These are phyloP conservation scores for Xylariomycetidae sp. DNA, from an alignment of 2,329 filamentous ascomycete species.

Conservation along the genomic window DNA sequence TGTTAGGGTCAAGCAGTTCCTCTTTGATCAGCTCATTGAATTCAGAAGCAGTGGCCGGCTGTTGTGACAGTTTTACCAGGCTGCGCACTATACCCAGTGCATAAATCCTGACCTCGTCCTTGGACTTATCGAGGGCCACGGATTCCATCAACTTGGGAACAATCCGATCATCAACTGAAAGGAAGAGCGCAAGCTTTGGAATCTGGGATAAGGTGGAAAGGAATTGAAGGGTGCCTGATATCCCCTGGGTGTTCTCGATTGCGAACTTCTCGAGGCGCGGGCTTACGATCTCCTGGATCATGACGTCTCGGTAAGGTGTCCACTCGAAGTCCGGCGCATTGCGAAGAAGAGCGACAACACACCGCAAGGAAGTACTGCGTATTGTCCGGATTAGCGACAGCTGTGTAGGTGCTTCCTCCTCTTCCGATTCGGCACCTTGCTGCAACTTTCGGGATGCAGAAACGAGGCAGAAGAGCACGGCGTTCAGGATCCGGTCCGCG, in stretches of 20 bases:
- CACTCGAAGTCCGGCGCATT: conserved; percentile 67
- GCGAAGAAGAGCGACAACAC: conserved; percentile 70
- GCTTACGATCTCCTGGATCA: conserved; percentile 70
- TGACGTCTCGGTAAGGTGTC: conserved; percentile 60
- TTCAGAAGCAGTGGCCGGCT: conserved; percentile 48
- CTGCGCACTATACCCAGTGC: conserved; percentile 70
- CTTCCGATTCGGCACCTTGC: conserved; percentile 30
- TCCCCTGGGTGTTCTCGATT: conserved; percentile 78
- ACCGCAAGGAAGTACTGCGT: conserved; percentile 72
- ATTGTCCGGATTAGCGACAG: conserved; percentile 60
- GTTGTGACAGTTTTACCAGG: conserved; percentile 55
- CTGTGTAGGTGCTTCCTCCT: conserved; percentile 33
- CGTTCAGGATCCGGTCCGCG: conserved; percentile 62
- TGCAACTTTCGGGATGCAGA: conserved; percentile 57
- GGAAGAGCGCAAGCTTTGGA: conserved; percentile 59
- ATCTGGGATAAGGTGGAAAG: conserved; percentile 75
- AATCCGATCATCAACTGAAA: conserved; percentile 57
- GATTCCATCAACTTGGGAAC: conserved; percentile 67
- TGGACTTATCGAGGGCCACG: conserved; percentile 65
- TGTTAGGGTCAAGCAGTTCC: conserved; percentile 50
- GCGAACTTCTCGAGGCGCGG: conserved; percentile 74
- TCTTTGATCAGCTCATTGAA: conserved; percentile 50
- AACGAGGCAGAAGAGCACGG: conserved; percentile 76
- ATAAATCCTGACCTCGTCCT: conserved; percentile 81
- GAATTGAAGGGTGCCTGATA: conserved; percentile 76